Percentiles rank a stretch among this genome's conserved stretches.
Evolutionary conservation across 2,329 filamentous ascomycete species (phyloP).

Genomic region (Neoarthrinium moseri): DNA sequence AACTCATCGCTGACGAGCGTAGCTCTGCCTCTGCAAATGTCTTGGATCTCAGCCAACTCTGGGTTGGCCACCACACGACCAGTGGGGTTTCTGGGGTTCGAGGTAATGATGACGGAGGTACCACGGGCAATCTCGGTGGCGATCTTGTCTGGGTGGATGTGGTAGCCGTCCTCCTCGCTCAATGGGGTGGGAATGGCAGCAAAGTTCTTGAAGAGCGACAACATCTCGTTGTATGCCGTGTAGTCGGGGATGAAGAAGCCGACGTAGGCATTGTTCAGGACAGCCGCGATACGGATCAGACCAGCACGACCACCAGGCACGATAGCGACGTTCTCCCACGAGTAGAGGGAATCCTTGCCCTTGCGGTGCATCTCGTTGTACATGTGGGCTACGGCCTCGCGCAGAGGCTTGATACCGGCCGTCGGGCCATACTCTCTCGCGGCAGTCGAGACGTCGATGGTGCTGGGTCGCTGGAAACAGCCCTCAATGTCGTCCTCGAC

Average conservation of each 20-base stretch:
- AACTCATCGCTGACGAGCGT: slow-evolving; percentile 97
- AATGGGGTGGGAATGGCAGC: slow-evolving; percentile 84
- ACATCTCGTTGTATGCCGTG: slow-evolving; percentile 97
- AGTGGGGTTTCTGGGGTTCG: slow-evolving; percentile 93
- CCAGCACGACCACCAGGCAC: slow-evolving; percentile 91
- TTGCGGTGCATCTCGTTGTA: slow-evolving; percentile 93
- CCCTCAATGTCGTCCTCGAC: slow-evolving; percentile 91
- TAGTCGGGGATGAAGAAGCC: slow-evolving; percentile 96
- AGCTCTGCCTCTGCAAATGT: slow-evolving; percentile 85
- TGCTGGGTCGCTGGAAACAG: slow-evolving; percentile 78
- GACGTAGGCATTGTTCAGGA: slow-evolving; percentile 87
- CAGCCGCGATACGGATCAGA: slow-evolving; percentile 90
- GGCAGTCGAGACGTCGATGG: slow-evolving; percentile 74
- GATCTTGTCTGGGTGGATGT: slow-evolving; percentile 91
- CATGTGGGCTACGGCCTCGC: slow-evolving; percentile 83
- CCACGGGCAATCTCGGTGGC: slow-evolving; percentile 86
- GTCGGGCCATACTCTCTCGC: slow-evolving; percentile 91
- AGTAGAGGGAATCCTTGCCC: slow-evolving; percentile 86
- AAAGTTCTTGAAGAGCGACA: slow-evolving; percentile 92
- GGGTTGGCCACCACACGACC: slow-evolving; percentile 83
- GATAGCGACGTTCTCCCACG: slow-evolving; percentile 96
- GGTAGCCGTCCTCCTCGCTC: slow-evolving; percentile 81
- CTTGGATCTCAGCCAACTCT: slow-evolving; percentile 85
- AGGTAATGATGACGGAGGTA: slow-evolving; percentile 86
- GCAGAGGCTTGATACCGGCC: slow-evolving; percentile 86